A percentile compares a stretch with the other conserved stretches of the same genome.
These are phyloP conservation scores for Xylaria grammica DNA, from an alignment of 495 filamentous ascomycete species.

Conservation along the genomic window DNA sequence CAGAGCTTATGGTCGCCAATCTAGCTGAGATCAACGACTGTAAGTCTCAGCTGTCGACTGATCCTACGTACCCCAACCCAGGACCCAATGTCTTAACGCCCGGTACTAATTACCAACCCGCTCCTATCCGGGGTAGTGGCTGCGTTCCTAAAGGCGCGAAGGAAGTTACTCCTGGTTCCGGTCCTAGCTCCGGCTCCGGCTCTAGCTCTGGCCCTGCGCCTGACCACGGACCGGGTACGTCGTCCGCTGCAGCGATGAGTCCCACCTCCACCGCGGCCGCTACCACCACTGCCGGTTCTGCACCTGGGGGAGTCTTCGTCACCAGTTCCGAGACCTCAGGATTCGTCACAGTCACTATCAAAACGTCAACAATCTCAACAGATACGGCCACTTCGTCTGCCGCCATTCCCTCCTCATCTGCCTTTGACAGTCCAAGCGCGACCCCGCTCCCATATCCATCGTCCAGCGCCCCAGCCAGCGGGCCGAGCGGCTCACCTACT, in stretches of 20 bases:
- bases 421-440: neutral
- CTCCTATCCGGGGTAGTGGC: slow-evolving; percentile 23
- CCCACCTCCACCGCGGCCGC: neutral
- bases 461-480: neutral
- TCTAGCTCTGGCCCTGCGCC: slow-evolving; percentile 10
- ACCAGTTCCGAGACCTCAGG: neutral
- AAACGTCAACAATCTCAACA: neutral
- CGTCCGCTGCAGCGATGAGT: neutral
- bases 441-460: neutral
- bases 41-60: slow-evolving; percentile 47
- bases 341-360: neutral
- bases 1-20: slow-evolving; percentile 80
- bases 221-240: no score
- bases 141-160: slow-evolving; percentile 35
- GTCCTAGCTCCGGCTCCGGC: slow-evolving; percentile 22
- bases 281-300: neutral
- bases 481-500: neutral
- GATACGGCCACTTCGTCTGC: slow-evolving; percentile 17
- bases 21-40: slow-evolving; percentile 55
- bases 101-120: slow-evolving; percentile 28
- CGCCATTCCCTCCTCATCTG: slow-evolving; percentile 4
- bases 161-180: slow-evolving; percentile 23
- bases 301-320: neutral
- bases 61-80: slow-evolving; percentile 61
- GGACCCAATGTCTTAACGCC: slow-evolving; percentile 57